Conservation (phyloP, 805 yeast genomes). For the Ogataea nitratoaversa region DNA sequence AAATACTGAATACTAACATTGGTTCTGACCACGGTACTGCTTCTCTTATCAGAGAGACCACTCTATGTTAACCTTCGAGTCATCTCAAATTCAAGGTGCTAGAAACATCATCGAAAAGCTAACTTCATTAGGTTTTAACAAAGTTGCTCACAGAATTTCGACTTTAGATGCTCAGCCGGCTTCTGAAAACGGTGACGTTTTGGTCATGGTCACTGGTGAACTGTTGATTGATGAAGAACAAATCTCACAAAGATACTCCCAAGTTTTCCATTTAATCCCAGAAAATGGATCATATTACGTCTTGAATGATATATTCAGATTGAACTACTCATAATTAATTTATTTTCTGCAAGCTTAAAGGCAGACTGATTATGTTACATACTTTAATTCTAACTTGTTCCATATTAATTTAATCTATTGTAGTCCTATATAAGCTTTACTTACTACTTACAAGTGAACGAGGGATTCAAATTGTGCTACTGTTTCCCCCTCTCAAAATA, state of each 20-base stretch:
- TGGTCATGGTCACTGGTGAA: slow-evolving; percentile 98
- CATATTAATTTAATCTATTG: too few species aligned
- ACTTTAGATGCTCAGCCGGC: slow-evolving; percentile 98
- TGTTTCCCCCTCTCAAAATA: too few species aligned
- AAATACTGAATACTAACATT: slow-evolving; percentile 6
- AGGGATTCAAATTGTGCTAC: too few species aligned
- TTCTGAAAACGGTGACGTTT: slow-evolving; percentile 84
- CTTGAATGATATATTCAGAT: slow-evolving; percentile 94
- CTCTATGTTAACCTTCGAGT: slow-evolving; percentile 96
- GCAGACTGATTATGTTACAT: too few species aligned
- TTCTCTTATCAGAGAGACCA: slow-evolving; percentile 60
- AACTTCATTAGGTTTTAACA: slow-evolving; percentile 81
- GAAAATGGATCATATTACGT: slow-evolving; percentile 90
- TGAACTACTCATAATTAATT: slow-evolving; percentile 70
- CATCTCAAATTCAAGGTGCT: slow-evolving; percentile 91
- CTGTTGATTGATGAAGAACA: slow-evolving; percentile 89
- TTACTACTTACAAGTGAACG: too few species aligned
- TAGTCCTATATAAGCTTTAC: too few species aligned
- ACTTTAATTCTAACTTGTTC: too few species aligned
- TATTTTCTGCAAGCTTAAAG: too few species aligned
- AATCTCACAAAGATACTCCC: slow-evolving; percentile 94
- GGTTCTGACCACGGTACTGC: background rate
- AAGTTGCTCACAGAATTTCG: slow-evolving; percentile 89
- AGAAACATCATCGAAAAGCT: slow-evolving; percentile 90
- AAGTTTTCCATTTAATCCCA: slow-evolving; percentile 94